phyloP scores from a whole-genome alignment of 306 rosid genomes.

The Lablab purpureus region DNA sequence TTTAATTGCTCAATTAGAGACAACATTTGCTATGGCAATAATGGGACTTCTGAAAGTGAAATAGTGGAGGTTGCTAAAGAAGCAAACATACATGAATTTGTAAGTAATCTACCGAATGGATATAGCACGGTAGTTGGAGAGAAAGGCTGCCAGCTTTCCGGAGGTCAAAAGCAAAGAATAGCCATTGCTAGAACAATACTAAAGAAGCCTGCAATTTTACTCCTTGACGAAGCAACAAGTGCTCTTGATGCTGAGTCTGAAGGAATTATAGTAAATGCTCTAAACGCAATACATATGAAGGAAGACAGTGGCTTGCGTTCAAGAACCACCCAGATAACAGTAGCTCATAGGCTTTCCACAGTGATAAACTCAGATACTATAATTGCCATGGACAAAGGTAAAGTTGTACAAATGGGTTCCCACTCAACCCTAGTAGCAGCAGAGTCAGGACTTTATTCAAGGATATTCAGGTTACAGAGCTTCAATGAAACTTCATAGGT shows the following conservation, averaged over 20 bases:
- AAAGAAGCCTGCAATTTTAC: slow-evolving; percentile 78
- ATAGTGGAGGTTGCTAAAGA: slow-evolving; percentile 69
- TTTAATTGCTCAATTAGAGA: slow-evolving; percentile 78
- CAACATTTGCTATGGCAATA: slow-evolving; percentile 77
- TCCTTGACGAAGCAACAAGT: slow-evolving; percentile 95
- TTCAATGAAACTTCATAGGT: slow-evolving; percentile 52
- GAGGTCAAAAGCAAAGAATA: slow-evolving; percentile 94
- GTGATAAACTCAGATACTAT: slow-evolving; percentile 76
- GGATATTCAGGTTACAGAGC: slow-evolving; percentile 70
- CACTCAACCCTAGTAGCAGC: slow-evolving; percentile 65
- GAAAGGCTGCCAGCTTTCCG: slow-evolving; percentile 89
- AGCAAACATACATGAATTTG: slow-evolving; percentile 83
- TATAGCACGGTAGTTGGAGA: slow-evolving; percentile 81
- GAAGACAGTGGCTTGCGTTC: slow-evolving; percentile 53
- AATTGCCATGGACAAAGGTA: slow-evolving; percentile 78
- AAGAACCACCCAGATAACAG: slow-evolving; percentile 75
- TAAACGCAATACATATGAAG: slow-evolving; percentile 60
- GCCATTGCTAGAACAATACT: slow-evolving; percentile 85
- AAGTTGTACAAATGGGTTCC: slow-evolving; percentile 75
- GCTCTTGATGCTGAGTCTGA: slow-evolving; percentile 92
- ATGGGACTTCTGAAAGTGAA: slow-evolving; percentile 73
- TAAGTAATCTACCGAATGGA: slow-evolving; percentile 77
- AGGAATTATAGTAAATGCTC: slow-evolving; percentile 67
- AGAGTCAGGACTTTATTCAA: slow-evolving; percentile 77
- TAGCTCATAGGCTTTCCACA: slow-evolving; percentile 89